A percentile compares a stretch with the other conserved stretches of the same genome.
phyloP scores from a whole-genome alignment of 257 asterid species.

The Eucommia ulmoides region DNA sequence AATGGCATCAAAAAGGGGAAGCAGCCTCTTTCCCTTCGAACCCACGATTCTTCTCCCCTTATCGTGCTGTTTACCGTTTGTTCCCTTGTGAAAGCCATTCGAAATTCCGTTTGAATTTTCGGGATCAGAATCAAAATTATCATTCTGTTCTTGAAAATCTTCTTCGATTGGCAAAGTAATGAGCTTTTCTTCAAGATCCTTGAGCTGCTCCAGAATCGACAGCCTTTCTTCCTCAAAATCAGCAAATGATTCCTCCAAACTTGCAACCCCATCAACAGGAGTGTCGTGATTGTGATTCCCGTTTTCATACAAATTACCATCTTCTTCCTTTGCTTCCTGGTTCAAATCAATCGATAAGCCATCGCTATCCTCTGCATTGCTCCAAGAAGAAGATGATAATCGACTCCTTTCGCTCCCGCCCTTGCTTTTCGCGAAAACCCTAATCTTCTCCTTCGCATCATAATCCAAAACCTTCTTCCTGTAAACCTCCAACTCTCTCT shows the following conservation, averaged over 20 bases:
- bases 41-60: slow-evolving; percentile 21
- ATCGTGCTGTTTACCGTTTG: slow-evolving; percentile 31
- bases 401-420: slow-evolving; percentile 55
- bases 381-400: slow-evolving; percentile 63
- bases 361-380: slow-evolving; percentile 80
- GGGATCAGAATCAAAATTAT: slow-evolving; percentile 18
- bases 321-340: slow-evolving; percentile 59
- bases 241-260: slow-evolving; percentile 70
- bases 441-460: slow-evolving; percentile 46
- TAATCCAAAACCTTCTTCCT: slow-evolving; percentile 58
- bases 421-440: slow-evolving; percentile 37
- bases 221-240: slow-evolving; percentile 86
- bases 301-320: slow-evolving; percentile 23
- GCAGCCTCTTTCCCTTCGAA: slow-evolving; percentile 58
- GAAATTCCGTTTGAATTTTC: slow-evolving; percentile 29
- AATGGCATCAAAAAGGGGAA: slow-evolving; percentile 78
- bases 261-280: slow-evolving; percentile 48
- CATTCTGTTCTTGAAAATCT: slow-evolving; percentile 20
- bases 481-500: slow-evolving; percentile 44
- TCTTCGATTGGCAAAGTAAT: slow-evolving; percentile 42
- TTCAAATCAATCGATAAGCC: slow-evolving; percentile 63
- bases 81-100: slow-evolving; percentile 35
- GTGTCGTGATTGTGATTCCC: slow-evolving; percentile 33
- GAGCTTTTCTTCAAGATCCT: slow-evolving; percentile 75
- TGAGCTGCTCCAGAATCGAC: slow-evolving; percentile 79